Percentiles rank a stretch among this genome's conserved stretches.
Evolutionary conservation across 441 rosid genomes (phyloP).

Genomic region (Daphne laureola): DNA sequence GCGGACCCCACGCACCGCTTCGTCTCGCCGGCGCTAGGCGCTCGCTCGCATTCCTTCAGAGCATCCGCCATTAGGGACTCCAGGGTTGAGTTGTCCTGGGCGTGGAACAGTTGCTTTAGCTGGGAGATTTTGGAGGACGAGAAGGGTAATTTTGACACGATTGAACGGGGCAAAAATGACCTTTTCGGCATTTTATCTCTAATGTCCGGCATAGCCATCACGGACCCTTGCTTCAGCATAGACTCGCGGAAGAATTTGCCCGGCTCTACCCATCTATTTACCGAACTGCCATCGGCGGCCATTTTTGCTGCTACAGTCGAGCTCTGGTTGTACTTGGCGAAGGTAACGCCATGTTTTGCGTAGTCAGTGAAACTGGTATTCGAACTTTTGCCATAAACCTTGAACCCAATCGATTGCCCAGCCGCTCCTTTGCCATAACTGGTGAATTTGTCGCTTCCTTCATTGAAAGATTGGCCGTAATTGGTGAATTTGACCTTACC

Average conservation of each 20-base stretch:
- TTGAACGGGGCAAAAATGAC: constrained; percentile 83
- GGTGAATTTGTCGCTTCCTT: constrained; percentile 70
- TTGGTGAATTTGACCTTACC: constrained; percentile 51
- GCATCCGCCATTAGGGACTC: constrained; percentile 52
- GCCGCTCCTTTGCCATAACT: constrained; percentile 55
- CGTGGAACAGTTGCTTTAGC: constrained; percentile 55
- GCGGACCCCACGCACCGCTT: constrained; percentile 85
- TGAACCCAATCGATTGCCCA: constrained; percentile 49
- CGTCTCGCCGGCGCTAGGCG: constrained; percentile 79
- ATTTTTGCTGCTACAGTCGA: constrained; percentile 15
- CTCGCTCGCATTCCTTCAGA: constrained; percentile 70
- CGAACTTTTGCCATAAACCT: constrained; percentile 38
- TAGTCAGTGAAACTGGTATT: constrained; percentile 76
- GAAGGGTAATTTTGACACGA: constrained; percentile 67
- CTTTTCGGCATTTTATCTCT: constrained; percentile 91
- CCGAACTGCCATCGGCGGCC: constrained; percentile 37
- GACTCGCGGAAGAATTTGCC: constrained; percentile 92
- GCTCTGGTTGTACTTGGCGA: constrained; percentile 41
- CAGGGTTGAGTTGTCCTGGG: constrained; percentile 72
- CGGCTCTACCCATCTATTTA: constrained; percentile 83
- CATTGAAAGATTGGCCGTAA: constrained; percentile 81
- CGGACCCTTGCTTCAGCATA: constrained; percentile 52
- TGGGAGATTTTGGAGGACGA: constrained; percentile 42
- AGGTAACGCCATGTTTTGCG: constrained; percentile 36
- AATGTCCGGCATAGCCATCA: constrained; percentile 92